These are phyloP conservation scores for Sungouiozyma intestinalis DNA, from an alignment of 805 yeast genomes.

Conservation along the genomic window DNA sequence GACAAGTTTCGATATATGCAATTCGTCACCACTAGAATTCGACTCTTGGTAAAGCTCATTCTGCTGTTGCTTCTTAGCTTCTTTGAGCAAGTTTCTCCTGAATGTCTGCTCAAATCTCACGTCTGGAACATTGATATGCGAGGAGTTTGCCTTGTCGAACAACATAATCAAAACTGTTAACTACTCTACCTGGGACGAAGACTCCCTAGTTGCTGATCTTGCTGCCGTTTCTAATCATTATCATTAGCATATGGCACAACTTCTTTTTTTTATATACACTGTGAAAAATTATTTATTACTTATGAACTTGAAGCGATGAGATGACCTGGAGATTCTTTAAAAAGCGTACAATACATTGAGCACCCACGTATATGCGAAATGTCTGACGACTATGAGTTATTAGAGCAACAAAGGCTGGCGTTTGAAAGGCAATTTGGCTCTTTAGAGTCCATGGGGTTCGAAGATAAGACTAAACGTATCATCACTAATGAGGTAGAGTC, in stretches of 20 bases:
- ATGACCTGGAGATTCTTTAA: constrained; percentile 1
- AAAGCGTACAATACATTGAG: neutral
- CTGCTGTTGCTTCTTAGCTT: constrained; percentile 15
- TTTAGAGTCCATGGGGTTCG: constrained; percentile 43
- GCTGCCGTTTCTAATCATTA: too few species aligned
- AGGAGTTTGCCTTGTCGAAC: neutral
- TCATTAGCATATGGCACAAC: too few species aligned
- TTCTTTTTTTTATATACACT: too few species aligned
- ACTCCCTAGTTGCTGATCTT: too few species aligned
- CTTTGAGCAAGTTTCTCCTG: constrained; percentile 29
- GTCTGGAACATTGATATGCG: constrained; percentile 39
- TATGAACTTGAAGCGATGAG: constrained; percentile 2
- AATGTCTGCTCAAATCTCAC: constrained; percentile 58
- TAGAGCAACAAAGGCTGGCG: constrained; percentile 46
- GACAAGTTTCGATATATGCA: constrained; percentile 6
- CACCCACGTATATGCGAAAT: neutral
- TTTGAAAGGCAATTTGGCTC: constrained; percentile 59
- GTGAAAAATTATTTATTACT: neutral
- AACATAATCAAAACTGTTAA: neutral
- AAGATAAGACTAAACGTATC: constrained; percentile 32
- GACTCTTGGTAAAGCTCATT: constrained; percentile 2
- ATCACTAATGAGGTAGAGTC: constrained; percentile 3
- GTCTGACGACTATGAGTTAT: constrained; percentile 12
- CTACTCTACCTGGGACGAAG: too few species aligned
- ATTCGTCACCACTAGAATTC: neutral